phyloP scores from a whole-genome alignment of 2,329 filamentous ascomycete species.

The Hymenoscyphus fraxineus region DNA sequence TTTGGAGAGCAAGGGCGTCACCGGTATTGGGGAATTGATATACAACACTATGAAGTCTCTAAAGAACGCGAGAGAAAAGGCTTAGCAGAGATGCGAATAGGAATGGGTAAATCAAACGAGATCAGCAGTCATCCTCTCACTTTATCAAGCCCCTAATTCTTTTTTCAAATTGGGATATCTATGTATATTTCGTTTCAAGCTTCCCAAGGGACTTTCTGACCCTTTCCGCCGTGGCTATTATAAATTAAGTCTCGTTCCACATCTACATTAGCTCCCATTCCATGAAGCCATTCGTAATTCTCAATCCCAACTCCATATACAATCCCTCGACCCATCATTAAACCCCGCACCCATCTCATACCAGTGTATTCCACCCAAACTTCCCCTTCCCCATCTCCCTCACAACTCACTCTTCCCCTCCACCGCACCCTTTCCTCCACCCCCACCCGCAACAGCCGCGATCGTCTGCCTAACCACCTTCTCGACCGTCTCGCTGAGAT shows the following conservation, averaged over 20 bases:
- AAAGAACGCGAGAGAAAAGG: conserved; percentile 40
- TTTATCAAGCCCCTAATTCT: background rate
- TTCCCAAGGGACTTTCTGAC: background rate
- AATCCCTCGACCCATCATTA: background rate
- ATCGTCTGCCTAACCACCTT: conserved; percentile 29
- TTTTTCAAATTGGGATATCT: background rate
- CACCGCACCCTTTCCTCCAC: conserved; percentile 14
- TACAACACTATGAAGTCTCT: conserved; percentile 78
- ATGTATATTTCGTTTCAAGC: background rate
- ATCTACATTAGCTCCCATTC: background rate
- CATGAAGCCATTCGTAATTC: background rate
- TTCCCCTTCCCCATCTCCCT: background rate
- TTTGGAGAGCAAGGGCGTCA: conserved; percentile 60
- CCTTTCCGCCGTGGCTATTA: background rate
- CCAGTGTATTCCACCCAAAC: background rate
- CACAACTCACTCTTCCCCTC: conserved; percentile 29
- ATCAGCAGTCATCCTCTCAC: background rate
- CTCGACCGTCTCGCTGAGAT: conserved; percentile 12
- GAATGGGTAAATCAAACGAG: background rate
- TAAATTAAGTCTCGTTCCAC: background rate
- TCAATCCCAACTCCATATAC: background rate
- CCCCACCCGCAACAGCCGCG: conserved; percentile 14
- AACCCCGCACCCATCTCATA: background rate
- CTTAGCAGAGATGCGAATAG: background rate
- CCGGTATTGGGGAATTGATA: conserved; percentile 68